phyloP scores from a whole-genome alignment of 345 rosid species.

The Draba incana region DNA sequence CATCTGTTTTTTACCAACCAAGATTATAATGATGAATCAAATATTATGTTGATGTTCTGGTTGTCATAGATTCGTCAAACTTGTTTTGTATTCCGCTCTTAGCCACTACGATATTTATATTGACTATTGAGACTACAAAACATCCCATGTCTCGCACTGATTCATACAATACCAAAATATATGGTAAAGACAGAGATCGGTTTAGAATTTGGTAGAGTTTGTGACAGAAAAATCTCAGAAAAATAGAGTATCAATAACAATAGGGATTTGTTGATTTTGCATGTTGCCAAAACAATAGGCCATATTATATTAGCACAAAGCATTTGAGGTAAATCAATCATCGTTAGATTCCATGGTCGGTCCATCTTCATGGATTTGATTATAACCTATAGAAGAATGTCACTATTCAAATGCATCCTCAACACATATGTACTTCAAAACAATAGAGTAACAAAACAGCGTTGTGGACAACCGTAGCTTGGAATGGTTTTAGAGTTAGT shows the following conservation, averaged over 20 bases:
- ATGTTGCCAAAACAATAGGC: not conserved
- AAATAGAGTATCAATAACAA: not conserved
- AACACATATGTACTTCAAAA: no score
- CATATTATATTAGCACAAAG: not conserved
- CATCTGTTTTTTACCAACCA: no score
- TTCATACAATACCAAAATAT: no score
- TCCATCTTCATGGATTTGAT: not conserved
- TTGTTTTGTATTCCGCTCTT: not conserved
- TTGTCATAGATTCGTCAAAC: not conserved
- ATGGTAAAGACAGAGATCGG: no score
- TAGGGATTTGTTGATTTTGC: not conserved
- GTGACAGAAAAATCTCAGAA: not conserved
- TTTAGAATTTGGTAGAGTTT: not conserved
- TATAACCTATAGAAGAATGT: not conserved
- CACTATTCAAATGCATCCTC: not conserved
- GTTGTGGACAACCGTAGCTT: not conserved
- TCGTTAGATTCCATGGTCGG: not conserved
- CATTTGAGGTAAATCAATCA: not conserved
- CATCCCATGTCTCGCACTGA: not conserved
- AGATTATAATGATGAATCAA: no score
- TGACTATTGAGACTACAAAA: not conserved
- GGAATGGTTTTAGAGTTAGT: not conserved
- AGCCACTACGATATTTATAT: not conserved
- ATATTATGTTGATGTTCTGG: not conserved
- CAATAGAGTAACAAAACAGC: not conserved